Percentiles rank a stretch among this genome's conserved stretches.
phyloP scores from a whole-genome alignment of 768 basidiomycete genomes.

The Tricholoma sp. region DNA sequence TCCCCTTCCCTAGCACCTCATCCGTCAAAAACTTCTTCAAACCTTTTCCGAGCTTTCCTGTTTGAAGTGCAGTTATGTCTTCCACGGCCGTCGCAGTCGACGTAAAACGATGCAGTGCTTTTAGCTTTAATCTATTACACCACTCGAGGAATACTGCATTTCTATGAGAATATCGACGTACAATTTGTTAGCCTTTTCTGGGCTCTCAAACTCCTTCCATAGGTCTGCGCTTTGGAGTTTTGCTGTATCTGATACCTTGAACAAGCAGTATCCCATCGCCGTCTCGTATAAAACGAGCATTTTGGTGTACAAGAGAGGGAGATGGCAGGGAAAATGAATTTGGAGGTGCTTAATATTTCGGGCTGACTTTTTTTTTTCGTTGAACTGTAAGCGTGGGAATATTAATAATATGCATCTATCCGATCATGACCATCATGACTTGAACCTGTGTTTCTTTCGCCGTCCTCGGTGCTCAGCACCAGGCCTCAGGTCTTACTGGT shows the following conservation, averaged over 20 bases:
- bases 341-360: not conserved
- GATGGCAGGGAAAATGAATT: not conserved
- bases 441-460: too few species aligned
- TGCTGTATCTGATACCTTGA: conserved; percentile 88
- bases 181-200: conserved; percentile 90
- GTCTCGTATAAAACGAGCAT: conserved; percentile 99
- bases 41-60: conserved; percentile 88
- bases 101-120: conserved; percentile 93
- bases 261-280: conserved; percentile 93
- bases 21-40: conserved; percentile 91
- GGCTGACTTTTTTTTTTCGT: not conserved
- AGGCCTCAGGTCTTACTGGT: too few species aligned
- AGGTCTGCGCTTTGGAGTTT: conserved; percentile 85
- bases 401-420: too few species aligned
- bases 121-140: conserved; percentile 73
- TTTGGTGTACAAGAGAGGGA: conserved; percentile 16
- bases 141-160: conserved; percentile 7
- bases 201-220: conserved; percentile 89
- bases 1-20: conserved; percentile 83
- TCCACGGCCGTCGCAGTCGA: conserved; percentile 97
- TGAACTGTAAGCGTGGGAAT: not conserved
- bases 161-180: conserved; percentile 35
- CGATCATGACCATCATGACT: too few species aligned
- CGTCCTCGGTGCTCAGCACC: too few species aligned
- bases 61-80: conserved; percentile 89